phyloP scores from a whole-genome alignment of 2,329 filamentous ascomycete genomes.

The Chaetomiaceae sp. region DNA sequence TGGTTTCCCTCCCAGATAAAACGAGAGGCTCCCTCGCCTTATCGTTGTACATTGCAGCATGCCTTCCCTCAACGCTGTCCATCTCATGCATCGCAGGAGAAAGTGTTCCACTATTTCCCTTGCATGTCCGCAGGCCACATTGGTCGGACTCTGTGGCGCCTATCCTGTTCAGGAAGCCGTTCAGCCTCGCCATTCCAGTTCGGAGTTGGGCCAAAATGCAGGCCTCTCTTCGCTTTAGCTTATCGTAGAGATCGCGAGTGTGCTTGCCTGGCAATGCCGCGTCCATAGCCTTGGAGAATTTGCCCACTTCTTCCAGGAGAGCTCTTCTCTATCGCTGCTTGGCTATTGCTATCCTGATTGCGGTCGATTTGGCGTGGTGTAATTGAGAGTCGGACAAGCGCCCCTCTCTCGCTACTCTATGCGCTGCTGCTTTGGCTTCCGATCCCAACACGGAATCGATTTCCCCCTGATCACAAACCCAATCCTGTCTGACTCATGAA shows the following conservation, averaged over 20 bases:
- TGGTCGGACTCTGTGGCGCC: no score
- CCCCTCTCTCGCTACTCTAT: no score
- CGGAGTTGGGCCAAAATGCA: not conserved
- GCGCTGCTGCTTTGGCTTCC: no score
- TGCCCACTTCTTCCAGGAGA: not conserved
- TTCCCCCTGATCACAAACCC: no score
- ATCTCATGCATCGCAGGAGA: slow-evolving; percentile 7
- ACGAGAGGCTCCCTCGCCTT: slow-evolving; percentile 6
- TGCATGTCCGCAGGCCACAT: no score
- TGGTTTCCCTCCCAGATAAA: slow-evolving; percentile 11
- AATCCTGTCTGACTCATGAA: no score
- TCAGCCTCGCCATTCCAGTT: not conserved
- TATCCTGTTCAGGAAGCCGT: no score
- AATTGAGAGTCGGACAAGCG: not conserved
- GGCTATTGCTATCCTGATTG: not conserved
- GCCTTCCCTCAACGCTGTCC: slow-evolving; percentile 6
- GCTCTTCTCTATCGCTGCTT: not conserved
- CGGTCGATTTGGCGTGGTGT: not conserved
- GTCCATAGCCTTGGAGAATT: not conserved
- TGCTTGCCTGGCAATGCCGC: not conserved
- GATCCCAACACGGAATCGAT: no score
- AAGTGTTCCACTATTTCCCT: no score
- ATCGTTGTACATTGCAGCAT: slow-evolving; percentile 3
- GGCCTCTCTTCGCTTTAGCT: slow-evolving; percentile 1
- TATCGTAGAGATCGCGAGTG: not conserved